Evolutionary conservation across 257 asterid genomes (phyloP), one percentile per base, ranked within the genome.

Genomic region (Penstemon davidsonii): DNA sequence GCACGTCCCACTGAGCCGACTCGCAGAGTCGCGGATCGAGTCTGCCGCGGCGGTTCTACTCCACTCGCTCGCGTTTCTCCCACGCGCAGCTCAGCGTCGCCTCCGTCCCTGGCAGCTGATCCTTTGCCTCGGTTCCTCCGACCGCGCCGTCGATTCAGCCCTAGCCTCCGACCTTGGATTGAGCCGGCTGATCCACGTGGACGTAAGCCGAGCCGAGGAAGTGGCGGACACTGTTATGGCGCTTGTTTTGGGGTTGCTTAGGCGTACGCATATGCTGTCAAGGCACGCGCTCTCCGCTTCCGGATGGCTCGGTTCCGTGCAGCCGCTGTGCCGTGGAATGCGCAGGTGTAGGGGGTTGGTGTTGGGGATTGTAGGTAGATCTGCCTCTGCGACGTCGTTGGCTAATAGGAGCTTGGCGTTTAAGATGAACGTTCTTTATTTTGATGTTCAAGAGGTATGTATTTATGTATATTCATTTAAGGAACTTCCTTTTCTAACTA

Each of bases 161-260:
- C 87, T 92, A 7, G 96, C 97, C 1, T 73, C 81, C 39, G 98
- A 93, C 60, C 90, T 93, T 13, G 98, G 98, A 5, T 80, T 93
- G 73, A 70, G 69, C 66, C 84, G 91, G 44, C 81, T 92, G 66
- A 75, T 93, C 59, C 98, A 93, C 75, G 97, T 93, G 33, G 98
- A 93, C 72, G 97, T 91, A 43, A 80, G 85, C 74, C 87, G 97
- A 13, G 91, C 96, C 6, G 99, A 94, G 81, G 99, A 94, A 84
- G 95, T 94, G 44, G 97, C 97, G 56, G 99, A 93, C 67, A 90
- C 97, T 19, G 97, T 93, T n/a, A 94, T 94, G 99, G 99, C 96
- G 64, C 84, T 94, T 33, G 69, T 94, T 45, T 79, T 94, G 38
- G 99, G 99, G 73, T 73, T 94, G 44, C 83, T 94, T 10, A 85